phyloP scores from a whole-genome alignment of 2,329 filamentous ascomycete genomes.

The Fusarium longipes region DNA sequence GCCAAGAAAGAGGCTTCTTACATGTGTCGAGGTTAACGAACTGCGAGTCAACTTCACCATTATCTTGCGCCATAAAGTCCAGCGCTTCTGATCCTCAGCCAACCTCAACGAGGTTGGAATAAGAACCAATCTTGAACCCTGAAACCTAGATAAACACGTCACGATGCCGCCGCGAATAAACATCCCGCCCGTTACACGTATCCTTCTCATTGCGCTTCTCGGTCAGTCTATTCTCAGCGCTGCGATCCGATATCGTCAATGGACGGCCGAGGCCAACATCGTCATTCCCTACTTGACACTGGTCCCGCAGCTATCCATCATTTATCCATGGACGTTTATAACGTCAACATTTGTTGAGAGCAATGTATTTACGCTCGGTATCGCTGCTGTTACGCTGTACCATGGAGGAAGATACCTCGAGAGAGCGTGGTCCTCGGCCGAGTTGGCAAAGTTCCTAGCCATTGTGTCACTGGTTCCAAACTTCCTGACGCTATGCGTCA shows the following conservation, averaged over 20 bases:
- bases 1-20: neutral
- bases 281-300: slow-evolving; percentile 89
- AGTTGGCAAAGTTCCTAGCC: slow-evolving; percentile 90
- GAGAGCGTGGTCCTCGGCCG: slow-evolving; percentile 91
- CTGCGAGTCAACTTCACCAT: neutral
- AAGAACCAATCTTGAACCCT: slow-evolving; percentile 15
- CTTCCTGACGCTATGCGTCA: slow-evolving; percentile 75
- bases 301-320: slow-evolving; percentile 82
- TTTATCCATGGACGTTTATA: slow-evolving; percentile 93
- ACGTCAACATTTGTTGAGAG: slow-evolving; percentile 90
- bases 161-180: slow-evolving; percentile 86
- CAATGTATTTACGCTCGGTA: slow-evolving; percentile 86
- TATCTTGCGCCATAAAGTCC: slow-evolving; percentile 11
- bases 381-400: slow-evolving; percentile 83
- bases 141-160: slow-evolving; percentile 33
- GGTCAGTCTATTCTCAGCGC: slow-evolving; percentile 86
- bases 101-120: slow-evolving; percentile 14
- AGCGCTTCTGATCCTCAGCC: slow-evolving; percentile 2
- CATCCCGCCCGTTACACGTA: slow-evolving; percentile 89
- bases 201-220: slow-evolving; percentile 78
- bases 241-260: slow-evolving; percentile 78
- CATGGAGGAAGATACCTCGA: slow-evolving; percentile 96
- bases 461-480: slow-evolving; percentile 85
- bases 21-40: neutral
- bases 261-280: slow-evolving; percentile 70